These are phyloP conservation scores for Tetracentron sinense DNA, from an alignment of 164 flowering plant species.

Conservation along the genomic window DNA sequence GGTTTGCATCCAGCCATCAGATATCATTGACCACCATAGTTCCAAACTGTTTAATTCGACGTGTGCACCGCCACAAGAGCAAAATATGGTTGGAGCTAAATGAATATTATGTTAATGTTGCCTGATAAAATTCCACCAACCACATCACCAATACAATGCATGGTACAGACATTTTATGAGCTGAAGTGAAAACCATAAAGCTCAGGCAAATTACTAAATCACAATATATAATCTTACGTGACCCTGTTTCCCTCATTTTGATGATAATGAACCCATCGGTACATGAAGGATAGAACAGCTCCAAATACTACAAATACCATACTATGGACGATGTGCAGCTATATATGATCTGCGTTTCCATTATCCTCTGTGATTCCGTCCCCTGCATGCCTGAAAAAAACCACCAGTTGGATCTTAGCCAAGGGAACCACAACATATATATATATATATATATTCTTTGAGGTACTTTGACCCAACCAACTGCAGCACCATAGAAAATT, in stretches of 20 bases:
- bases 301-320: constrained; percentile 20
- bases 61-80: no score
- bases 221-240: constrained; percentile 21
- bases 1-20: no score
- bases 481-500: no score
- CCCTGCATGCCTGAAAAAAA: constrained; percentile 36
- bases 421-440: not conserved
- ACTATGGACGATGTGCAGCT: constrained; percentile 15
- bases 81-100: no score
- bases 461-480: no score
- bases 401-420: not conserved
- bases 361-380: constrained; percentile 63
- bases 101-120: not conserved
- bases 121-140: no score
- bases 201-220: constrained; percentile 19
- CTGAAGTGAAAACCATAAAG: not conserved
- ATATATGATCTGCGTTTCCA: constrained; percentile 56
- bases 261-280: constrained; percentile 11
- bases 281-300: constrained; percentile 15
- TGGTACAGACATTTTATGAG: not conserved
- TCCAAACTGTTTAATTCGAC: no score
- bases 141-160: no score
- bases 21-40: no score
- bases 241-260: constrained; percentile 22
- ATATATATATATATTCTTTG: not conserved